phyloP scores from a whole-genome alignment of 148 eudicot genomes.

The Cornus suecica region DNA sequence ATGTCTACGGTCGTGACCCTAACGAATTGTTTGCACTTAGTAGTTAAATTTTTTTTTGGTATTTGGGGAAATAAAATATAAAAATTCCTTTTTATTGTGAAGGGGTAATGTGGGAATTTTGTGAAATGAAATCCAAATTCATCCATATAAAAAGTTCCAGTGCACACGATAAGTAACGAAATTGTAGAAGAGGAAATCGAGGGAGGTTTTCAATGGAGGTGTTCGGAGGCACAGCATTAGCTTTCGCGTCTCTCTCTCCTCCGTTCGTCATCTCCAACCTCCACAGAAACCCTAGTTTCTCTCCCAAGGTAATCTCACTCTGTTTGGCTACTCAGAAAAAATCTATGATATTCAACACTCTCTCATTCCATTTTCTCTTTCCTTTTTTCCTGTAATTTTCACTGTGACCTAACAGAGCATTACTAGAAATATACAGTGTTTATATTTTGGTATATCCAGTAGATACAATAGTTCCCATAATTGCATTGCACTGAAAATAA shows the following conservation, averaged over 20 bases:
- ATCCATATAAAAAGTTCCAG: too few relatives aligned
- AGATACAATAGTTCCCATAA: neutral
- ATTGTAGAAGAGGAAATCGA: too few relatives aligned
- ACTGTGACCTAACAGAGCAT: neutral
- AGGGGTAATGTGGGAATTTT: too few relatives aligned
- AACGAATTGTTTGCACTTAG: too few relatives aligned
- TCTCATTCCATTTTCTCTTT: neutral
- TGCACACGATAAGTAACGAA: neutral
- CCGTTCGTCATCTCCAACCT: neutral
- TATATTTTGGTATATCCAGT: neutral
- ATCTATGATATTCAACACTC: too few relatives aligned
- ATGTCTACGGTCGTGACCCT: too few relatives aligned
- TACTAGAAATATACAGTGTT: neutral
- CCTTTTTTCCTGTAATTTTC: neutral
- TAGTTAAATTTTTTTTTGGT: too few relatives aligned
- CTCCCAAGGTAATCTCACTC: slow-evolving; percentile 2
- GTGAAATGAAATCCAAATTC: neutral
- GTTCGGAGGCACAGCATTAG: neutral
- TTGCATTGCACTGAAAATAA: too few relatives aligned
- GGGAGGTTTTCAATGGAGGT: neutral
- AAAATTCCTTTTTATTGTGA: too few relatives aligned
- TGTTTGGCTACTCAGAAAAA: neutral
- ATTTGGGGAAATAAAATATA: too few relatives aligned
- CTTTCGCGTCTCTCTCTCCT: slow-evolving; percentile 6
- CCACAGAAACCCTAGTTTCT: neutral